Conservation (phyloP, 768 basidiomycete genomes). For the Aureoboletus auriporus region DNA sequence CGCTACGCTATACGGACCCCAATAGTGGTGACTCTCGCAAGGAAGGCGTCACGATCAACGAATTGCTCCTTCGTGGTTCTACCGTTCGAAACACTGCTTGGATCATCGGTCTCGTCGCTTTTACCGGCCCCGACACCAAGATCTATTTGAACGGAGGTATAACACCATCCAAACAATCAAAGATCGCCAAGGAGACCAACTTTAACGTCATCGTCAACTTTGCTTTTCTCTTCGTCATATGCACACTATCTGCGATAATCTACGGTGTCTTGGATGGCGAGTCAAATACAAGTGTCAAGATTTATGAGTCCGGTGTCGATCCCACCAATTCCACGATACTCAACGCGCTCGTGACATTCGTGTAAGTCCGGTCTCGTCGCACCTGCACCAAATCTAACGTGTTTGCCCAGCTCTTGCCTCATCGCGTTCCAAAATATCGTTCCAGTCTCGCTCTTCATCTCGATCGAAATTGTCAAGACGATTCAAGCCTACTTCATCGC, state of each 20-base stretch:
- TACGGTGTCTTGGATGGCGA: constrained; percentile 67
- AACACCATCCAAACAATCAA: constrained; percentile 94
- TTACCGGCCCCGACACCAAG: constrained; percentile 90
- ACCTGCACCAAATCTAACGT: constrained; percentile 1
- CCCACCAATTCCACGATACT: constrained; percentile 57
- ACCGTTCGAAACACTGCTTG: constrained; percentile 85
- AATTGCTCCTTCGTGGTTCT: constrained; percentile 88
- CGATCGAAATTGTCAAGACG: constrained; percentile 97
- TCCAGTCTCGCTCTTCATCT: constrained; percentile 93
- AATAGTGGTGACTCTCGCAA: constrained; percentile 48
- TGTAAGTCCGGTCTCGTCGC: constrained; percentile 48
- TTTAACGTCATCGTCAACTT: constrained; percentile 98
- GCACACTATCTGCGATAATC: constrained; percentile 67
- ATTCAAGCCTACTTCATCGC: constrained; percentile 97
- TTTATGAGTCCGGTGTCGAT: constrained; percentile 67
- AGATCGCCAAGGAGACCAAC: constrained; percentile 98
- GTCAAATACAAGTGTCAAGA: constrained; percentile 59
- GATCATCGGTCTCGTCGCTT: constrained; percentile 92
- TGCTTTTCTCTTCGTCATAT: constrained; percentile 70
- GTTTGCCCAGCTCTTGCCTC: constrained; percentile 66
- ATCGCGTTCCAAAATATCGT: constrained; percentile 98
- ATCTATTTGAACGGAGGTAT: constrained; percentile 90
- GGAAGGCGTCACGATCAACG: constrained; percentile 84
- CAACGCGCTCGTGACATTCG: constrained; percentile 86
- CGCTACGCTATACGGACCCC: constrained; percentile 68